These are phyloP conservation scores for Phytophthora uliginosa DNA, from an alignment of 352 stramenopile genomes.

Conservation along the genomic window DNA sequence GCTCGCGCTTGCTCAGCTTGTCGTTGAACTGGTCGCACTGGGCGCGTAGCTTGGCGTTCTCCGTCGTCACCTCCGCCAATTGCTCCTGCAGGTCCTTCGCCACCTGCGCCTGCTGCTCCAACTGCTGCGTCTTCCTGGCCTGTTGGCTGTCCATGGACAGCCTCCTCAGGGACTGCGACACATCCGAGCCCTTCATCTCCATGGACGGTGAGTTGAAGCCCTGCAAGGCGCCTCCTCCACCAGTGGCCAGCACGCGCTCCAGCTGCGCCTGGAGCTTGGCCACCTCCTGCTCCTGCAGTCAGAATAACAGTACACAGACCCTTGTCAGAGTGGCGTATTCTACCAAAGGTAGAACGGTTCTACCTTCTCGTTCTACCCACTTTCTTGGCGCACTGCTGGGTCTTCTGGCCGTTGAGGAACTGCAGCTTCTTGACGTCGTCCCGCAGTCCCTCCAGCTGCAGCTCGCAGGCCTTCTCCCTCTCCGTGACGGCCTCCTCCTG, in stretches of 20 bases:
- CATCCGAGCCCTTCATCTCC: slow-evolving; percentile 38
- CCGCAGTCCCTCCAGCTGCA: slow-evolving; percentile 73
- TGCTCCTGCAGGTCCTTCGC: slow-evolving; percentile 59
- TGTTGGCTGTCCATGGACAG: slow-evolving; percentile 37
- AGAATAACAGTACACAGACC: too few species aligned
- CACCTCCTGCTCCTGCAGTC: slow-evolving; percentile 66
- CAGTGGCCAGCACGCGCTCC: slow-evolving; percentile 59
- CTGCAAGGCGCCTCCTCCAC: slow-evolving; percentile 15
- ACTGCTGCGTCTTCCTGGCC: slow-evolving; percentile 25
- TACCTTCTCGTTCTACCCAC: slow-evolving; percentile 34
- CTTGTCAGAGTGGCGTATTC: neutral
- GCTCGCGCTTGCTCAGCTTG: slow-evolving; percentile 70
- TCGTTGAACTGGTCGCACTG: slow-evolving; percentile 54
- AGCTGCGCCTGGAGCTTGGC: slow-evolving; percentile 74
- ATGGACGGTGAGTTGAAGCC: slow-evolving; percentile 33
- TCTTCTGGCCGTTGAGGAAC: slow-evolving; percentile 71
- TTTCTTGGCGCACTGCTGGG: slow-evolving; percentile 66
- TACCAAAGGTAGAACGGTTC: slow-evolving; percentile 8
- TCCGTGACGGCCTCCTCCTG: slow-evolving; percentile 80
- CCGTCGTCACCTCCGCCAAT: slow-evolving; percentile 49
- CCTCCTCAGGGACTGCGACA: slow-evolving; percentile 28
- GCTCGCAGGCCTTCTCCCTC: slow-evolving; percentile 69
- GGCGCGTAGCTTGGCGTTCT: slow-evolving; percentile 56
- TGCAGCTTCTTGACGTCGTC: slow-evolving; percentile 80
- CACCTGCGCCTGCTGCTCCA: slow-evolving; percentile 40